A percentile compares a stretch with the other conserved stretches of the same genome.
Evolutionary conservation across 2,329 filamentous ascomycete genomes (phyloP).

Genomic region (Cadophora luteo-olivacea): DNA sequence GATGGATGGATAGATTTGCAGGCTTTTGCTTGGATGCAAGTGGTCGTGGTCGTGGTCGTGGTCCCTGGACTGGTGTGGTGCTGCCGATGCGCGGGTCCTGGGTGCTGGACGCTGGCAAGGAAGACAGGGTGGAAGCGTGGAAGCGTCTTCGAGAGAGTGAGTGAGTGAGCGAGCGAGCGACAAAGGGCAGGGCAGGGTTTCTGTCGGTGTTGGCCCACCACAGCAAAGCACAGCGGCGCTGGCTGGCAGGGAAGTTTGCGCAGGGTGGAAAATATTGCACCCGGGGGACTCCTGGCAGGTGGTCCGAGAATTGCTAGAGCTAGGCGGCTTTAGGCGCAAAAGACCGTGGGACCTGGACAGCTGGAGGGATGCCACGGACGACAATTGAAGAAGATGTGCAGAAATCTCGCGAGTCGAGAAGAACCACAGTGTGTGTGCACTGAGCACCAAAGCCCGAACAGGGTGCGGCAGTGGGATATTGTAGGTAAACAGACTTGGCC

Average conservation of each 20-base stretch:
- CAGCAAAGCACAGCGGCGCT: too few species aligned
- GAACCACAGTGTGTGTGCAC: too few species aligned
- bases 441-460: not conserved
- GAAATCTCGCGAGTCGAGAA: slow-evolving; percentile 11
- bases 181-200: not conserved
- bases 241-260: slow-evolving; percentile 2
- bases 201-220: not conserved
- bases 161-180: not conserved
- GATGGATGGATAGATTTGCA: not conserved
- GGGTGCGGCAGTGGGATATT: not conserved
- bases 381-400: slow-evolving; percentile 1
- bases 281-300: slow-evolving; percentile 5
- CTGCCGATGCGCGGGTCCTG: not conserved
- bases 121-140: not conserved
- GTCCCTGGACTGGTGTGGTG: not conserved
- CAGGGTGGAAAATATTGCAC: not conserved
- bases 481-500: not conserved
- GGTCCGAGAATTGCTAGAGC: slow-evolving; percentile 16
- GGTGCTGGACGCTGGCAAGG: not conserved
- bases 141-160: not conserved
- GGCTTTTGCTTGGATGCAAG: too few species aligned
- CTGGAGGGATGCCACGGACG: slow-evolving; percentile 21
- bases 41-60: not conserved
- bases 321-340: slow-evolving; percentile 18
- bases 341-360: slow-evolving; percentile 10